Base-by-base conservation (phyloP, 164 flowering plant genomes). In the Taxillus chinensis region DNA sequence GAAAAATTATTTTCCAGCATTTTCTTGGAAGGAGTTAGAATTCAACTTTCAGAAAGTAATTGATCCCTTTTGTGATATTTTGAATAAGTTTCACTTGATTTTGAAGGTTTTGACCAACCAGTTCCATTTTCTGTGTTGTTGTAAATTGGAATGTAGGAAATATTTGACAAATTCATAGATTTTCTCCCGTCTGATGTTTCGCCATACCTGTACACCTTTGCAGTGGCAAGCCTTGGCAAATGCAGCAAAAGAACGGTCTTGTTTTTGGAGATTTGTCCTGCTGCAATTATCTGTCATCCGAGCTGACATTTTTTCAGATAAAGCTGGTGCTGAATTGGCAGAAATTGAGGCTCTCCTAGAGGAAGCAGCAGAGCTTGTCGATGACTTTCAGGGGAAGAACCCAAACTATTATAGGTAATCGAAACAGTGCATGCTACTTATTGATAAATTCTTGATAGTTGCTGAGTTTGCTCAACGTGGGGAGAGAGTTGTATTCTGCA, bases 341-440 rank as follows among this genome's bases (percentile, higher is more conserved):
- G 95, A 93, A 79, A 82, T 93, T 51, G 96, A 90, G 73, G 95
- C 84, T 65, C 71, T 82, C 45, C 55, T 93, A 64, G 95, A 90
- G 79, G 99, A 93, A 77, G 97, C 97, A 41, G 99, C 97, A 50
- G 99, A 93, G 77, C 96, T 93, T 69, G 92, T 93, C 60, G 92
- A 82, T 75, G 92, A 81, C 65, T 77, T 86, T 64, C 87, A 75
- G 69, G 78, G 75, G 12, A 89, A 84, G 76, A 82, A 93, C 67
- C 92, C 99, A 63, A 93, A 72, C 57, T 90, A 93, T 67, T 87
- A 86, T 82, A 88, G 99, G 99, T 87, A 65, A 53, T n/a, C 45
- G 0, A 11, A 11, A 11, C 51, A 27, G 27, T 27, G 27, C 27
- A 27, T 27, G 27, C 27, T 27, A 27, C 27, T 27, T 27, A 27